Conservation (phyloP, 2,329 filamentous ascomycete genomes). For the Monosporascus sp. region DNA sequence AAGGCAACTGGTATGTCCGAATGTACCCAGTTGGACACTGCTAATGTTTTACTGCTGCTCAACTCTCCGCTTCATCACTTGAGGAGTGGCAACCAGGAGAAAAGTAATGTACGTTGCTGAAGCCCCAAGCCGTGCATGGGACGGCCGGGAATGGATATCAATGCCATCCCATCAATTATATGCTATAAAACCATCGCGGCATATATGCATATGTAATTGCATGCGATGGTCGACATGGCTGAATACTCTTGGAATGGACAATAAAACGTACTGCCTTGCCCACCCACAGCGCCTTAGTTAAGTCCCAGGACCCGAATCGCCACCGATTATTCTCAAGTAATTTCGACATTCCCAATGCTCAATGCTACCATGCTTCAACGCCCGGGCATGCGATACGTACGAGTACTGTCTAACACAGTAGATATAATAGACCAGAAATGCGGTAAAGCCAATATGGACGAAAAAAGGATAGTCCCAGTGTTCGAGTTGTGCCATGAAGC, state of each 20-base stretch:
- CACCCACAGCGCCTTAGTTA: not conserved
- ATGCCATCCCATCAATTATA: not conserved
- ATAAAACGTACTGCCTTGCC: conserved; percentile 1
- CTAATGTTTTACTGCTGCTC: too few species aligned
- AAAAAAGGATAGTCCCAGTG: conserved; percentile 2
- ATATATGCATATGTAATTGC: conserved; percentile 10
- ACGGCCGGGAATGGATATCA: too few species aligned
- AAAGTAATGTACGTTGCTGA: too few species aligned
- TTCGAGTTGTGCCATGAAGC: not conserved
- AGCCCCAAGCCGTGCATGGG: too few species aligned
- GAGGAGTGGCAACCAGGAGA: too few species aligned
- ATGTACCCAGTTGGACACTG: too few species aligned
- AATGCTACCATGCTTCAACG: conserved; percentile 23
- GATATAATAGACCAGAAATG: conserved; percentile 12
- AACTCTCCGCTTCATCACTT: too few species aligned
- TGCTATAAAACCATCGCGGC: conserved; percentile 8
- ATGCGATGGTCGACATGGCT: not conserved
- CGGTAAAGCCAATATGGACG: conserved; percentile 5
- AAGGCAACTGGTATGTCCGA: too few species aligned
- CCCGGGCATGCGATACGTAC: conserved; percentile 22
- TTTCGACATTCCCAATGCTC: conserved; percentile 16
- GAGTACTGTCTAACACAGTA: conserved; percentile 9
- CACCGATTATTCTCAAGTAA: conserved; percentile 3
- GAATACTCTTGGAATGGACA: not conserved
- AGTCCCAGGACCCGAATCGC: conserved; percentile 2